Evolutionary conservation across 768 basidiomycete genomes (phyloP).

Genomic region (Pleurotus citrinopileatus): DNA sequence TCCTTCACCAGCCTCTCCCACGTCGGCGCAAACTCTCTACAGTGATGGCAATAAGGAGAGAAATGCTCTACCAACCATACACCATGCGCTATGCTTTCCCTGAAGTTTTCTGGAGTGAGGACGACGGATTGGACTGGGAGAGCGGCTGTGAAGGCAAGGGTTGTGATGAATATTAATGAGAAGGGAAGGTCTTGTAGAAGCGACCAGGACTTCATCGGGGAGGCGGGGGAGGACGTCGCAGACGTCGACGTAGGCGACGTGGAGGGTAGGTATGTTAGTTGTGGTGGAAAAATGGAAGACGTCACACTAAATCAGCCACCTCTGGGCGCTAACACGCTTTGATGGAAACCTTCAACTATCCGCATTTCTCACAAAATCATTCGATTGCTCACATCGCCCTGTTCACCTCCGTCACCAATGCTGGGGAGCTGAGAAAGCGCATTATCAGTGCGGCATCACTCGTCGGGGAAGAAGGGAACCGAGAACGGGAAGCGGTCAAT

Average conservation of each 20-base stretch:
- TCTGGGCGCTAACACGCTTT: not conserved
- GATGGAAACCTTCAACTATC: conserved; percentile 58
- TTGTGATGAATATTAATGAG: conserved; percentile 25
- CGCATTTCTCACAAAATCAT: conserved; percentile 42
- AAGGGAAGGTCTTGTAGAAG: conserved; percentile 18
- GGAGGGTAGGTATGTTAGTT: no score
- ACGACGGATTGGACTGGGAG: conserved; percentile 31
- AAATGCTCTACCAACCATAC: conserved; percentile 83
- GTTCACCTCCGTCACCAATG: conserved; percentile 66
- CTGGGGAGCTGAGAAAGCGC: conserved; percentile 53
- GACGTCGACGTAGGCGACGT: conserved; percentile 9
- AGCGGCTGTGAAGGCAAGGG: conserved; percentile 28
- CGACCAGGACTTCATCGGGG: not conserved
- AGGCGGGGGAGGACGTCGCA: not conserved
- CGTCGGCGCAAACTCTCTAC: conserved; percentile 73
- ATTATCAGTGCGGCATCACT: conserved; percentile 70
- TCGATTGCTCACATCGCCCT: conserved; percentile 58
- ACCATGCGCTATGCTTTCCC: conserved; percentile 48
- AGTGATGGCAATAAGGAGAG: conserved; percentile 84
- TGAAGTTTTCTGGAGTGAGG: conserved; percentile 63
- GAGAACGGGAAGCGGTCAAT: conserved; percentile 74
- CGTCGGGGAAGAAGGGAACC: conserved; percentile 57
- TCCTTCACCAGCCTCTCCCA: conserved; percentile 70
- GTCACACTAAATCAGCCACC: not conserved
- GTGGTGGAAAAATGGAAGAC: not conserved